Conservation (phyloP, 1,284 basidiomycete genomes). For the Microbotryum silenes-acaulis region DNA sequence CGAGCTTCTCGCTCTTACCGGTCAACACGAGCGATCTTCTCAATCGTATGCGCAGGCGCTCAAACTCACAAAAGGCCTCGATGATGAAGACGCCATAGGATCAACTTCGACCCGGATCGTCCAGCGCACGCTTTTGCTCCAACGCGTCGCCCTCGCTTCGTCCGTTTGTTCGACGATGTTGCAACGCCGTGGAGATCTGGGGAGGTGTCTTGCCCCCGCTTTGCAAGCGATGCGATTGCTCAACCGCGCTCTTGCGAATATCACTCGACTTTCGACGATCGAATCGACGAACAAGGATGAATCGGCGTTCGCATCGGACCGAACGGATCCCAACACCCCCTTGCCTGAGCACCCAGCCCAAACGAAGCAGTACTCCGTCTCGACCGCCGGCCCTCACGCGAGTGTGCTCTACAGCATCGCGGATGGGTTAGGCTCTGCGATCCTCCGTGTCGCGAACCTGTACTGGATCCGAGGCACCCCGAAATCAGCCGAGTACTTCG, state of each 20-base stretch:
- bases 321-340: constrained; percentile 10
- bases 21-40: constrained; percentile 58
- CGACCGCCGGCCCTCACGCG: neutral
- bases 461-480: constrained; percentile 66
- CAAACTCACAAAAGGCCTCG: constrained; percentile 45
- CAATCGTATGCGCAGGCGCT: constrained; percentile 54
- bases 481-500: constrained; percentile 72
- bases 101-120: constrained; percentile 54
- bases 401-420: neutral
- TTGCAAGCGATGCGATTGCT: constrained; percentile 68
- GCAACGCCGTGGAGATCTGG: constrained; percentile 56
- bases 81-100: constrained; percentile 25
- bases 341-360: constrained; percentile 39
- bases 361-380: neutral
- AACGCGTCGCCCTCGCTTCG: constrained; percentile 63
- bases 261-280: constrained; percentile 52
- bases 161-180: constrained; percentile 61
- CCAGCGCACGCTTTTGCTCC: constrained; percentile 53
- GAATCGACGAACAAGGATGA: neutral
- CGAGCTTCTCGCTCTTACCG: constrained; percentile 55
- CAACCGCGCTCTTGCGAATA: constrained; percentile 64
- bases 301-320: neutral
- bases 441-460: constrained; percentile 56
- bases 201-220: constrained; percentile 54
- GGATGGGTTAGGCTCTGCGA: constrained; percentile 52